A percentile compares a stretch with the other conserved stretches of the same genome.
phyloP scores from a whole-genome alignment of 1,139 yeast genomes.

The Pichia sp. region DNA sequence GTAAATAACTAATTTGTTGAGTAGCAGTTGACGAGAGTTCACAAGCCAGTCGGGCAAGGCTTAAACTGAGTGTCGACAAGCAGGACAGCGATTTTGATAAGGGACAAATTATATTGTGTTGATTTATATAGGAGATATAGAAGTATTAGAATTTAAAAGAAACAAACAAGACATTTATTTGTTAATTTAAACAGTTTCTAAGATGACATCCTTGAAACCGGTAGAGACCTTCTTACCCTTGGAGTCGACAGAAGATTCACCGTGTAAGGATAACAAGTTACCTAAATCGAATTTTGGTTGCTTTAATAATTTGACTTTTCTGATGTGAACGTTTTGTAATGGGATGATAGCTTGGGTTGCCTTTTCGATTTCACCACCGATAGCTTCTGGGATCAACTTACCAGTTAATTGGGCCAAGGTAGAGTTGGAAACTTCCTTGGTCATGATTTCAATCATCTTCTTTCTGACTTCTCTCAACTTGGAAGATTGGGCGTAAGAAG shows the following conservation, averaged over 20 bases:
- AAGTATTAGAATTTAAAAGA: slow-evolving; percentile 6
- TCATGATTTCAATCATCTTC: slow-evolving; percentile 82
- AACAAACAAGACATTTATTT: neutral
- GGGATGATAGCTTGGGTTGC: slow-evolving; percentile 82
- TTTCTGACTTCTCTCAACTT: slow-evolving; percentile 80
- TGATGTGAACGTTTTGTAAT: slow-evolving; percentile 85
- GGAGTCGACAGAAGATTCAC: slow-evolving; percentile 76
- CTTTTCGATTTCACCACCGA: slow-evolving; percentile 87
- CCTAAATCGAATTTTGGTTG: slow-evolving; percentile 91
- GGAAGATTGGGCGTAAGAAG: slow-evolving; percentile 86
- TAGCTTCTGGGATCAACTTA: slow-evolving; percentile 86
- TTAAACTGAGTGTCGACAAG: too few relatives aligned
- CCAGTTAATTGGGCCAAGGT: slow-evolving; percentile 84
- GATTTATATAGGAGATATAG: slow-evolving; percentile 17
- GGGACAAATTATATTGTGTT: slow-evolving; percentile 1
- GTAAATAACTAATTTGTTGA: too few relatives aligned
- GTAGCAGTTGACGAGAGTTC: too few relatives aligned
- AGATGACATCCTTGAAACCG: slow-evolving; percentile 88
- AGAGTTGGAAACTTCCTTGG: slow-evolving; percentile 79
- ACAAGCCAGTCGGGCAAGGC: too few relatives aligned
- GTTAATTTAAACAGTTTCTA: slow-evolving; percentile 62
- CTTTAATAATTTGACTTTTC: slow-evolving; percentile 87
- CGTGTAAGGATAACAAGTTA: slow-evolving; percentile 83
- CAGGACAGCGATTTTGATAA: neutral
- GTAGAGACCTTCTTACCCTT: slow-evolving; percentile 86